Evolutionary conservation across 2,329 filamentous ascomycete genomes (phyloP).

Genomic region (Leptographium procerum): DNA sequence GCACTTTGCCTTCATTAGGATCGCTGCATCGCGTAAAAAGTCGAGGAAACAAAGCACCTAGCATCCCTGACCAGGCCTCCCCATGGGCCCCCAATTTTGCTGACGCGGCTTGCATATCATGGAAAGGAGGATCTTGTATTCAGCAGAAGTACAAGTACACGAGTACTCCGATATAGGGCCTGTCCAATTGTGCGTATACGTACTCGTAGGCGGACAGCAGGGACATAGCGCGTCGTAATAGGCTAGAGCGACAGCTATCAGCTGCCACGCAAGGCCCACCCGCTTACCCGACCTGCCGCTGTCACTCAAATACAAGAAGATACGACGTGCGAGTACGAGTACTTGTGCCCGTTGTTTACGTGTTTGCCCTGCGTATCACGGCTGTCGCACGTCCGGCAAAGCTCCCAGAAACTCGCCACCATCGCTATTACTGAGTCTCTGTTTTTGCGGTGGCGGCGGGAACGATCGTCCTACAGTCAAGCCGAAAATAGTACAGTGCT

Average conservation of each 20-base stretch:
- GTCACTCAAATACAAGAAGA: neutral
- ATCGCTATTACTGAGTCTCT: too few species aligned
- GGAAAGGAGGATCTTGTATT: too few species aligned
- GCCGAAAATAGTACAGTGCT: too few species aligned
- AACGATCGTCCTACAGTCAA: too few species aligned
- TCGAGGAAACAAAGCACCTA: neutral
- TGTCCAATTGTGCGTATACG: too few species aligned
- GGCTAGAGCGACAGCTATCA: neutral
- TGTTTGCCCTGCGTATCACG: neutral
- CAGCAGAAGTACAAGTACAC: neutral
- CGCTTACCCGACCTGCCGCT: neutral
- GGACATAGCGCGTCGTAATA: neutral
- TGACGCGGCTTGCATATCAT: slow-evolving; percentile 2
- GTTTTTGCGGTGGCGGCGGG: too few species aligned
- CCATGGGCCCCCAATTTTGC: neutral
- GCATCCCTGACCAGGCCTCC: neutral
- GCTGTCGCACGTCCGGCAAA: too few species aligned
- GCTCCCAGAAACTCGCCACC: too few species aligned
- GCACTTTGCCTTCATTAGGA: neutral
- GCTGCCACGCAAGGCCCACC: neutral
- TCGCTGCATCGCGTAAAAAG: too few species aligned
- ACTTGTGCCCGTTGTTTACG: too few species aligned
- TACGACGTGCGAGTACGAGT: too few species aligned
- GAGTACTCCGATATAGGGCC: neutral
- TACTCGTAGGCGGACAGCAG: neutral